A percentile compares a stretch with the other conserved stretches of the same genome.
These are phyloP conservation scores for Pseudocohnilembus persalinus DNA, from an alignment of 169 alveolate species.

Conservation along the genomic window DNA sequence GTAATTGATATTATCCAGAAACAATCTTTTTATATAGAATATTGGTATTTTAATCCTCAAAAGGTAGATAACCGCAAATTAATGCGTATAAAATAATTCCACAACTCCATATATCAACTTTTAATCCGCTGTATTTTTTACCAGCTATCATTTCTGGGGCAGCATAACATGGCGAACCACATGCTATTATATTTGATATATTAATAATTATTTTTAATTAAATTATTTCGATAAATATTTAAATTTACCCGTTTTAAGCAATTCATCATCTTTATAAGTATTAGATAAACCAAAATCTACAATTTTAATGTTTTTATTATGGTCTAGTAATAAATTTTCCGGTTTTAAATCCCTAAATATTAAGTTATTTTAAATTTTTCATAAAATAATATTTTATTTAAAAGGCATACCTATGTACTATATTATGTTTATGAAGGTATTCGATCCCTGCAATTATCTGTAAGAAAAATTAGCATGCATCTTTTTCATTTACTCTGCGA, in stretches of 20 bases:
- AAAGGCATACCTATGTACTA: slow-evolving; percentile 55
- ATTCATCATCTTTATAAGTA: slow-evolving; percentile 42
- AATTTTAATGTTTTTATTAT: slow-evolving; percentile 61
- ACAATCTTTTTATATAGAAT: slow-evolving; percentile 79
- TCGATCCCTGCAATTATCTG: slow-evolving; percentile 73
- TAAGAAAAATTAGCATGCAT: slow-evolving; percentile 61
- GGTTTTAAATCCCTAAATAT: slow-evolving; percentile 67
- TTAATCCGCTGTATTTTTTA: slow-evolving; percentile 60
- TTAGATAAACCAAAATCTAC: slow-evolving; percentile 77
- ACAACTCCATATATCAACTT: slow-evolving; percentile 79
- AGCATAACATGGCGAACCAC: slow-evolving; percentile 90
- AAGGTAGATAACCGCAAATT: slow-evolving; percentile 92
- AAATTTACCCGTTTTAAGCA: slow-evolving; percentile 1
- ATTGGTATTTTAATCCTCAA: slow-evolving; percentile 86
- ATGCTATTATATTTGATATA: slow-evolving; percentile 36
- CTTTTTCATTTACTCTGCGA: slow-evolving; percentile 62
- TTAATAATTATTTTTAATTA: too few species aligned
- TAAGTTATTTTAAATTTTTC: background rate
- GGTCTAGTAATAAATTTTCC: slow-evolving; percentile 68
- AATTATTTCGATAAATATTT: too few species aligned
- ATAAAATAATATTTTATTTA: background rate
- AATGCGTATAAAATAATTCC: slow-evolving; percentile 90
- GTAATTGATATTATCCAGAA: slow-evolving; percentile 66
- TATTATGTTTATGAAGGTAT: slow-evolving; percentile 60
- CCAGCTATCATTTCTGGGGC: slow-evolving; percentile 89